Evolutionary conservation across 1,139 yeast genomes (phyloP).

Genomic region (Entelexis sorbosivorans): DNA sequence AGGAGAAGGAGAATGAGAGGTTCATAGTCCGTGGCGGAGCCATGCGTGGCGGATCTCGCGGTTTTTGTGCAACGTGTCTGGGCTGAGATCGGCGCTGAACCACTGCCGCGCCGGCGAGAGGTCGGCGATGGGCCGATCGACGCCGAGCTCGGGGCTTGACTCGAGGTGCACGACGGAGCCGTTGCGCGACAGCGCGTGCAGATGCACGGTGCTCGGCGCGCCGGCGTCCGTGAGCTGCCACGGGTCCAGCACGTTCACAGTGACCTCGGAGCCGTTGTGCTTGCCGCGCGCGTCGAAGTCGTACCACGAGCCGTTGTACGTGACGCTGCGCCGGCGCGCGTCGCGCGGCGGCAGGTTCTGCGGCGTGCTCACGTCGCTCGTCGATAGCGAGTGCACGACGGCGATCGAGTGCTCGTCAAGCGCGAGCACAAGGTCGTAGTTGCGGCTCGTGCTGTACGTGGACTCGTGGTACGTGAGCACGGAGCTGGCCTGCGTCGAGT

Average conservation of each 20-base stretch:
- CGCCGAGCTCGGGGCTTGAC: not conserved
- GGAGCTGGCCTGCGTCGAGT: slow-evolving; percentile 1
- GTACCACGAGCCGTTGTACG: slow-evolving; percentile 15
- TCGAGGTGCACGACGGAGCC: slow-evolving; percentile 10
- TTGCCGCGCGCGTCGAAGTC: not conserved
- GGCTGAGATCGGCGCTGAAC: not conserved
- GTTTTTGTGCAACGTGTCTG: not conserved
- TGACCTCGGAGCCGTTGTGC: slow-evolving; percentile 12
- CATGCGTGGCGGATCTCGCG: slow-evolving; percentile 10
- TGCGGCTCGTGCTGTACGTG: slow-evolving; percentile 3
- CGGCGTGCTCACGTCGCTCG: not conserved
- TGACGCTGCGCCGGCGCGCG: slow-evolving; percentile 1
- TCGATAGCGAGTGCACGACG: slow-evolving; percentile 4
- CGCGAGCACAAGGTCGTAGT: slow-evolving; percentile 8
- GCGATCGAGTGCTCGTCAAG: slow-evolving; percentile 7
- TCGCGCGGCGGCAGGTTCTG: slow-evolving; percentile 8
- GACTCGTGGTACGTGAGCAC: slow-evolving; percentile 1
- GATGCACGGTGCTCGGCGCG: slow-evolving; percentile 1
- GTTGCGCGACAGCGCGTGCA: slow-evolving; percentile 13
- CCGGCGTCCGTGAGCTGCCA: not conserved
- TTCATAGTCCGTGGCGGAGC: slow-evolving; percentile 9
- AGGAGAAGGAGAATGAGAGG: not conserved
- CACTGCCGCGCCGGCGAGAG: not conserved
- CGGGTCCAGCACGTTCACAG: slow-evolving; percentile 9
- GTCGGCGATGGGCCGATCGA: not conserved